Conservation (phyloP, 768 basidiomycete genomes). For the Rhodotorula toruloides region DNA sequence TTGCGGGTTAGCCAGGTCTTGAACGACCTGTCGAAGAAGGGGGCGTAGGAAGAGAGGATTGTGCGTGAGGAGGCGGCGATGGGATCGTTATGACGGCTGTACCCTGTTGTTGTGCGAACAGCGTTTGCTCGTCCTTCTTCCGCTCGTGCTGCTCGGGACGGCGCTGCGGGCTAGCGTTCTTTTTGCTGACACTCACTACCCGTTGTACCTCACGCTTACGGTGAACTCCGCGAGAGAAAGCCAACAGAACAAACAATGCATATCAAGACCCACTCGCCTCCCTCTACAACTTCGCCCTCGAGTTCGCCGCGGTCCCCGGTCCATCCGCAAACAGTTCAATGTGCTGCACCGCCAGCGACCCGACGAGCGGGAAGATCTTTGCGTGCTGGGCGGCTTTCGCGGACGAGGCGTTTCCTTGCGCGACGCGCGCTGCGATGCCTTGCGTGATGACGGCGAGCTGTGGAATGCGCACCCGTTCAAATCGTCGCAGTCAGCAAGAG, state of each 20-base stretch:
- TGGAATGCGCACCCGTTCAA: too few relatives aligned
- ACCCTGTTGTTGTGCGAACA: conserved; percentile 8
- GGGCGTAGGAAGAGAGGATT: too few relatives aligned
- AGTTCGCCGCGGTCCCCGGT: not conserved
- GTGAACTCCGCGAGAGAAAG: not conserved
- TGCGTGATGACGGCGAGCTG: conserved; percentile 44
- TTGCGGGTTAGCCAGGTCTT: conserved; percentile 28
- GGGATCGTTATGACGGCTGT: too few relatives aligned
- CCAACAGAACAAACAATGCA: not conserved
- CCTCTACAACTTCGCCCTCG: conserved; percentile 27
- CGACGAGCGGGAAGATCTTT: conserved; percentile 31
- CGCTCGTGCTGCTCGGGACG: too few relatives aligned
- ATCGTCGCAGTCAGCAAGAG: not conserved
- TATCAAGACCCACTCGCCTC: not conserved
- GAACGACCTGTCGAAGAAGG: conserved; percentile 29
- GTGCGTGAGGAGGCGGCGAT: too few relatives aligned
- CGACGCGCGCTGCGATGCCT: conserved; percentile 42
- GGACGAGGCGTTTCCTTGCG: conserved; percentile 37
- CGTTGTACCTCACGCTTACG: too few relatives aligned
- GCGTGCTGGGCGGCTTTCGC: conserved; percentile 36
- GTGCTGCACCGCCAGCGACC: conserved; percentile 26
- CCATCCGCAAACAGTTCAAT: conserved; percentile 26
- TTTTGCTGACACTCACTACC: too few relatives aligned
- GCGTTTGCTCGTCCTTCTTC: too few relatives aligned
- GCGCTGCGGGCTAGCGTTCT: too few relatives aligned